Percentiles rank a stretch among this genome's conserved stretches.
Evolutionary conservation across 1,284 basidiomycete species (phyloP).

Genomic region (Chondrostereum purpureum): DNA sequence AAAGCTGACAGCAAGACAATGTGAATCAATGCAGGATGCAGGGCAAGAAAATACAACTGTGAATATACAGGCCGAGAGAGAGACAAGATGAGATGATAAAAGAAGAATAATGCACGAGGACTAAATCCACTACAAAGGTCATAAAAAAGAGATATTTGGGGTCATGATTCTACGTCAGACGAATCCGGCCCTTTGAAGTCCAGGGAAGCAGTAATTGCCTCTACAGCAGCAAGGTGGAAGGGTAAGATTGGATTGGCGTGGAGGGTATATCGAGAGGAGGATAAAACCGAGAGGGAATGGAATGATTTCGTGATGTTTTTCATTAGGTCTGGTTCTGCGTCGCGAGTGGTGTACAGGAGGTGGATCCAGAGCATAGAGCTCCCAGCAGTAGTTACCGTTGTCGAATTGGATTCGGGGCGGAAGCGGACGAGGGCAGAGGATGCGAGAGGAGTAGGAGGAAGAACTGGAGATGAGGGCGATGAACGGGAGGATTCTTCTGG

Average conservation of each 20-base stretch:
- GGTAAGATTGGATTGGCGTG: conserved; percentile 46
- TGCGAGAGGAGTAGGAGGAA: conserved; percentile 45
- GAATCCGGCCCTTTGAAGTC: too few species aligned
- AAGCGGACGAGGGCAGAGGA: conserved; percentile 51
- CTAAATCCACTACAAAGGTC: too few species aligned
- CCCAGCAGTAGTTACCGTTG: conserved; percentile 27
- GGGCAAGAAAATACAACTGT: too few species aligned
- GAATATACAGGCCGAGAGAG: too few species aligned
- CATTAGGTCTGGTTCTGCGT: conserved; percentile 27
- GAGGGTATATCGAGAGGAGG: conserved; percentile 36
- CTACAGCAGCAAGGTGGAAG: conserved; percentile 62
- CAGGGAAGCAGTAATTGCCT: conserved; percentile 46
- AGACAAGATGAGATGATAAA: too few species aligned
- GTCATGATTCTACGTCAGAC: too few species aligned
- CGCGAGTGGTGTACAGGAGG: conserved; percentile 37
- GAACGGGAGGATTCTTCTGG: conserved; percentile 23
- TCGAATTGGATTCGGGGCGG: conserved; percentile 27
- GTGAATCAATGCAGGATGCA: too few species aligned
- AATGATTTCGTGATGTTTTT: conserved; percentile 61
- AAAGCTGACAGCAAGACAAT: too few species aligned
- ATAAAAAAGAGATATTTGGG: too few species aligned
- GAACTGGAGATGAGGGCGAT: conserved; percentile 10
- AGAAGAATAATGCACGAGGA: too few species aligned
- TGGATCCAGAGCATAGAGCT: conserved; percentile 54
- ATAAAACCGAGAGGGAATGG: conserved; percentile 58